These are phyloP conservation scores for Fonsecaea monophora DNA, from an alignment of 2,329 filamentous ascomycete species.

Conservation along the genomic window DNA sequence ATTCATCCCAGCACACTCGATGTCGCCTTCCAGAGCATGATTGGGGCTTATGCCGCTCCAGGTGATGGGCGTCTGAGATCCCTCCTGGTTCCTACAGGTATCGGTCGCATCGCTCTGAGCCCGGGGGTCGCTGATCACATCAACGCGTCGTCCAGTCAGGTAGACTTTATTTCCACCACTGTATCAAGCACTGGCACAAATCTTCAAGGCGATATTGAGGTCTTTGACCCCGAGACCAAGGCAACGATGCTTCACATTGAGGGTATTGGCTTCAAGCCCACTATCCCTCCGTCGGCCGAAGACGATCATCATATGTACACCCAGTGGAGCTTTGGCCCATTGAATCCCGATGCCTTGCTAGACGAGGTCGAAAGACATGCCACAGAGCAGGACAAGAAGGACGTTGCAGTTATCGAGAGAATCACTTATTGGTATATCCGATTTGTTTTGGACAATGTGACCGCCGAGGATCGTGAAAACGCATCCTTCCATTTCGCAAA, in stretches of 20 bases:
- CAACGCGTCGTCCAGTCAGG: constrained; percentile 13
- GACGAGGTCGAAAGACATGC: constrained; percentile 9
- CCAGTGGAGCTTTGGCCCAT: not conserved
- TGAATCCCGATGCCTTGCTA: constrained; percentile 12
- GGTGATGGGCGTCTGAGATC: constrained; percentile 3
- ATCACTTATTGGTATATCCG: constrained; percentile 17
- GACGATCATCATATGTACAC: constrained; percentile 13
- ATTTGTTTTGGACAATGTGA: constrained; percentile 6
- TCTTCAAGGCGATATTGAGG: constrained; percentile 20
- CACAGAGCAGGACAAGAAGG: constrained; percentile 13
- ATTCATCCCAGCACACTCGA: constrained; percentile 2
- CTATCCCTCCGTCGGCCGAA: not conserved
- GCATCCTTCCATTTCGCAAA: constrained; percentile 15
- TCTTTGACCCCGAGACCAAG: constrained; percentile 19
- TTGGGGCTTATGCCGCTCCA: not conserved
- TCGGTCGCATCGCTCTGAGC: constrained; percentile 5
- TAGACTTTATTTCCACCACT: constrained; percentile 18
- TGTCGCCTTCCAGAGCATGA: constrained; percentile 4
- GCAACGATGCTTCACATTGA: constrained; percentile 15
- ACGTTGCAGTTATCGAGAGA: constrained; percentile 10
- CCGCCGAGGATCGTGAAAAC: constrained; percentile 11
- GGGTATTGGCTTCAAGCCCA: constrained; percentile 10
- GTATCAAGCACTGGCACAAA: constrained; percentile 17
- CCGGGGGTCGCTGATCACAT: constrained; percentile 4
- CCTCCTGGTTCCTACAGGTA: not conserved